Percentiles rank a stretch among this genome's conserved stretches.
phyloP scores from a whole-genome alignment of 306 rosid species.

The Trichosanthes cucumerina region DNA sequence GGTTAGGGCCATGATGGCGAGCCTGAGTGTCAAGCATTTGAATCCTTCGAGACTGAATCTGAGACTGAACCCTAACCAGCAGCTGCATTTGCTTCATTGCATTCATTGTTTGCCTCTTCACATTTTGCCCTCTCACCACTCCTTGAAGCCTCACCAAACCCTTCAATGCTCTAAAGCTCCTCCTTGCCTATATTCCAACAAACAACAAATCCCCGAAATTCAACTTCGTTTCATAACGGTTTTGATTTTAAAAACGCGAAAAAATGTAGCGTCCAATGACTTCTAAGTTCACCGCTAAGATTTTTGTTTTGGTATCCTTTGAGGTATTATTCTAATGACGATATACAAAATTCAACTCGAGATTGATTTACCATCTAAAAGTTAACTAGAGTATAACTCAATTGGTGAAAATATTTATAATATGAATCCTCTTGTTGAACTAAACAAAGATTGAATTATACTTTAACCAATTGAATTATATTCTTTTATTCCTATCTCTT shows the following conservation, averaged over 20 bases:
- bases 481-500: no score
- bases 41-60: constrained; percentile 84
- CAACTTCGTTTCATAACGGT: background rate
- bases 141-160: constrained; percentile 97
- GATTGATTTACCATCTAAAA: no score
- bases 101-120: constrained; percentile 85
- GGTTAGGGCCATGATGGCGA: constrained; percentile 46
- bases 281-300: no score
- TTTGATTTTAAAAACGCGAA: background rate
- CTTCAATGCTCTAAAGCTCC: constrained; percentile 87
- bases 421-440: no score
- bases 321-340: no score
- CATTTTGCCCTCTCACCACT: constrained; percentile 93
- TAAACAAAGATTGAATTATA: no score
- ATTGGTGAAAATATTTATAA: no score
- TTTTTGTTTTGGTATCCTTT: no score
- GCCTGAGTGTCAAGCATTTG: constrained; percentile 89
- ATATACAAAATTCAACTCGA: no score
- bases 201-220: background rate
- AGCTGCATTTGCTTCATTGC: constrained; percentile 99
- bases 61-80: constrained; percentile 85
- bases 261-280: no score
- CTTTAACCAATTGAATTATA: no score
- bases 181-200: constrained; percentile 52
- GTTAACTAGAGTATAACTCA: no score